Evolutionary conservation across 805 yeast species (phyloP), one percentile per base, ranked within the genome.

Genomic region (Spathaspora hagerdaliae): DNA sequence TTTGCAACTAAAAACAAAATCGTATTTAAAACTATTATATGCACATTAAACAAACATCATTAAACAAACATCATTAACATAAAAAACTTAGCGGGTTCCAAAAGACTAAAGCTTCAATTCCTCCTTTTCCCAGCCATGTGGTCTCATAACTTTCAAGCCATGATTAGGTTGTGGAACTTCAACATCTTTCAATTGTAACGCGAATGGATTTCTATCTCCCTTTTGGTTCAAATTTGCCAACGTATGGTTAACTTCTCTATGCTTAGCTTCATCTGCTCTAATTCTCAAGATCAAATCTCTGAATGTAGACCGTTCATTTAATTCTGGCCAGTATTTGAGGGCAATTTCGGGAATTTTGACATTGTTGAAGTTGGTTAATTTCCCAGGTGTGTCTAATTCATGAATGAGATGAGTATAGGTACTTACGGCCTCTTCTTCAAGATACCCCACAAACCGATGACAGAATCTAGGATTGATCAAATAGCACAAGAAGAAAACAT

Each of bases 211-310:
- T 55, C 88, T 73, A 58, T 85, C 89, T 1, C 39, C 42, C 29
- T 63, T 60, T 50, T 71, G 79, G 44, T 71, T 60, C 53, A 84
- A 71, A 55, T 83, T 83, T 11, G 87, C 90, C 56, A 83, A 74
- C 0, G 90, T 85, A 56, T 84, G 91, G 64, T 84, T 85, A 27
- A 85, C 90, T 57, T 85, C 91, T 61, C 91, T 74, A 58, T 84
- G 90, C 59, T 84, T 84, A 36, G 88, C 83, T 61, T 84, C 91
- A 56, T 84, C 91, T 1, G 91, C 91, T 51, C 90, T 74, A 26
- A 85, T 69, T 52, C 81, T 74, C 47, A 74, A 71, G 39, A 85
- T 67, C 57, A 85, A 71, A 51, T 84, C 88, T 47, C 71, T 69
- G 63, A 84, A 76, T 2, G 79, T 65, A 27, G 84, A 71, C 24